Evolutionary conservation across 371 early-diverging fungal species (phyloP).

Genomic region (Syncephalastrum monosporum): DNA sequence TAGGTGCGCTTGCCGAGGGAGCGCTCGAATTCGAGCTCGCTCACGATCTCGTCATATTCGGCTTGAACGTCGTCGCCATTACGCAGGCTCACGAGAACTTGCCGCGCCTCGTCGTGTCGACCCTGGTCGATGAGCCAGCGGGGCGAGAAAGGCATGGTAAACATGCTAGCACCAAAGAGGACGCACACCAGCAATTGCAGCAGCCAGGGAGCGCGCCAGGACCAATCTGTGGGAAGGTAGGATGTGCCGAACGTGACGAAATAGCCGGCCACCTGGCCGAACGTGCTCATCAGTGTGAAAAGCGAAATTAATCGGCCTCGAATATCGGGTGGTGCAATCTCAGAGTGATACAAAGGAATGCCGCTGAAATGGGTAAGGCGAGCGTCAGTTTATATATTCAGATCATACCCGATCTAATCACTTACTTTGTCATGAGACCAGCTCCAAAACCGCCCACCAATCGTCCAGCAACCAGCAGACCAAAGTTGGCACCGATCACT

Average conservation of each 20-base stretch:
- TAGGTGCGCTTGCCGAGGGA: constrained; percentile 41
- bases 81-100: constrained; percentile 41
- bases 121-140: constrained; percentile 58
- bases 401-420: neutral
- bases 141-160: constrained; percentile 50
- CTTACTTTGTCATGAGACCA: constrained; percentile 37
- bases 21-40: constrained; percentile 40
- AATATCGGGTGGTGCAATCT: constrained; percentile 75
- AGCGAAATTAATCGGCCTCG: constrained; percentile 50
- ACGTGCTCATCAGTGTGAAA: constrained; percentile 32
- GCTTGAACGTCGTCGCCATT: constrained; percentile 16
- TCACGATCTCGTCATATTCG: constrained; percentile 34
- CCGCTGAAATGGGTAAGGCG: constrained; percentile 1
- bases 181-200: constrained; percentile 30
- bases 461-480: constrained; percentile 38
- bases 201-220: constrained; percentile 43
- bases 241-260: constrained; percentile 51
- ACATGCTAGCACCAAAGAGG: constrained; percentile 11
- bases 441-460: constrained; percentile 43
- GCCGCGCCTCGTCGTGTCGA: constrained; percentile 45
- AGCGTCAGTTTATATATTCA: constrained; percentile 31
- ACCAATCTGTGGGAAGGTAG: constrained; percentile 34
- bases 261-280: constrained; percentile 46
- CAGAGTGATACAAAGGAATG: constrained; percentile 37
- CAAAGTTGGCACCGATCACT: constrained; percentile 43